Percentiles rank a stretch among this genome's conserved stretches.
These are phyloP conservation scores for Pulveroboletus frians DNA, from an alignment of 768 basidiomycete species.

Conservation along the genomic window DNA sequence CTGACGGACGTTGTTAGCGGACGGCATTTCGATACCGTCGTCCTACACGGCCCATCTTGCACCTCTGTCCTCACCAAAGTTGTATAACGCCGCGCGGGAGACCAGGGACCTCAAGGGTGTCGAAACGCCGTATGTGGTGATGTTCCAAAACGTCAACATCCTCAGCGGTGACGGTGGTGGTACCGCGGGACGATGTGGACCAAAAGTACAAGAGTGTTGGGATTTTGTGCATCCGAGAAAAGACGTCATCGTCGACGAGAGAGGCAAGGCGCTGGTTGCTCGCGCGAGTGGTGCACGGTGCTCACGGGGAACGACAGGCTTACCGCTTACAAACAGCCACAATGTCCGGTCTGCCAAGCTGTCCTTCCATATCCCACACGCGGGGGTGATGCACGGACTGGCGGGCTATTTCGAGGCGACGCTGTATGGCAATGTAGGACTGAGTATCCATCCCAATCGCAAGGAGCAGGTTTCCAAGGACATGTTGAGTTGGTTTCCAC, in stretches of 20 bases:
- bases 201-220: slow-evolving; percentile 93
- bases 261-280: slow-evolving; percentile 42
- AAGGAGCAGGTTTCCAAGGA: slow-evolving; percentile 85
- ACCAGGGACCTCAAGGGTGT: slow-evolving; percentile 63
- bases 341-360: slow-evolving; percentile 85
- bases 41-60: slow-evolving; percentile 95
- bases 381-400: slow-evolving; percentile 88
- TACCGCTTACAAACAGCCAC: slow-evolving; percentile 93
- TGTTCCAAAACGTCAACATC: slow-evolving; percentile 92
- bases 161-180: slow-evolving; percentile 72
- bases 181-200: slow-evolving; percentile 63
- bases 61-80: slow-evolving; percentile 89
- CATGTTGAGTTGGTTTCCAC: slow-evolving; percentile 99
- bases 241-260: slow-evolving; percentile 67
- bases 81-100: slow-evolving; percentile 77
- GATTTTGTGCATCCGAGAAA: slow-evolving; percentile 90
- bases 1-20: slow-evolving; percentile 45
- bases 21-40: slow-evolving; percentile 92
- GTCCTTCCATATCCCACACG: slow-evolving; percentile 90
- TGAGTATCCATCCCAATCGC: slow-evolving; percentile 90
- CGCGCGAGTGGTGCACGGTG: background rate
- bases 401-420: slow-evolving; percentile 97
- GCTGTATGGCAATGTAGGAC: slow-evolving; percentile 81
- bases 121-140: slow-evolving; percentile 98
- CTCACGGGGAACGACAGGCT: slow-evolving; percentile 43